Evolutionary conservation across 805 yeast genomes (phyloP).

Genomic region (Ogataea wickerhamii): DNA sequence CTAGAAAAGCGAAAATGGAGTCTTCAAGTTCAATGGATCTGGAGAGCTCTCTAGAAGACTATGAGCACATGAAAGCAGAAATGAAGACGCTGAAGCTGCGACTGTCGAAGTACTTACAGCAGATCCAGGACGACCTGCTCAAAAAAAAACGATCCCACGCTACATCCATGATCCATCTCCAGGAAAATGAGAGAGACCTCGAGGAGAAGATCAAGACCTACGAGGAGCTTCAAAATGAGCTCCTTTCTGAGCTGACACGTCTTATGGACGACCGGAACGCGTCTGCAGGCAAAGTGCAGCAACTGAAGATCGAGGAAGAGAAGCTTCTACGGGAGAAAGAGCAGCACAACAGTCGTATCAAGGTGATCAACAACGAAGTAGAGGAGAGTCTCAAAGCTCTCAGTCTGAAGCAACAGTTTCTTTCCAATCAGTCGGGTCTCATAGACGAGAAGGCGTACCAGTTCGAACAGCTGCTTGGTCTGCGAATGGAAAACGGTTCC

Average conservation of each 20-base stretch:
- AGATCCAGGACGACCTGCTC: constrained; percentile 19
- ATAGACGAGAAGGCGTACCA: constrained; percentile 42
- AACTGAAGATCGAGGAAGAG: constrained; percentile 36
- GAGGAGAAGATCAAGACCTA: constrained; percentile 16
- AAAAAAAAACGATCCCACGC: constrained; percentile 23
- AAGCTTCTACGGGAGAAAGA: constrained; percentile 28
- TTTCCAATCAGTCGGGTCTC: constrained; percentile 35
- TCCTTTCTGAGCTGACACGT: constrained; percentile 21
- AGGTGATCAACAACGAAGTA: constrained; percentile 25
- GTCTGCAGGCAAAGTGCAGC: constrained; percentile 40
- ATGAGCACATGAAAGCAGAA: constrained; percentile 22
- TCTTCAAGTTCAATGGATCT: constrained; percentile 13
- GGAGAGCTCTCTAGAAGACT: constrained; percentile 19
- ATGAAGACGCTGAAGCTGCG: constrained; percentile 21
- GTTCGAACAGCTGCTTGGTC: constrained; percentile 45
- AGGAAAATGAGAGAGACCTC: constrained; percentile 21
- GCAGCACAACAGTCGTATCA: constrained; percentile 28
- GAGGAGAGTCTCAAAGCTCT: constrained; percentile 21
- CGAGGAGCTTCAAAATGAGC: constrained; percentile 14
- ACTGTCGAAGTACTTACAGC: constrained; percentile 11
- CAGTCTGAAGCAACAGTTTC: constrained; percentile 27
- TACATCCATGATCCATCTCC: constrained; percentile 18
- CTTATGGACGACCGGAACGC: constrained; percentile 24
- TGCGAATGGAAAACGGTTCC: constrained; percentile 41
- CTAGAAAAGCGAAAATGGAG: constrained; percentile 5